Percentiles rank a stretch among this genome's conserved stretches.
These are phyloP conservation scores for Penicillium pulvis DNA, from an alignment of 495 filamentous ascomycete species.

Conservation along the genomic window DNA sequence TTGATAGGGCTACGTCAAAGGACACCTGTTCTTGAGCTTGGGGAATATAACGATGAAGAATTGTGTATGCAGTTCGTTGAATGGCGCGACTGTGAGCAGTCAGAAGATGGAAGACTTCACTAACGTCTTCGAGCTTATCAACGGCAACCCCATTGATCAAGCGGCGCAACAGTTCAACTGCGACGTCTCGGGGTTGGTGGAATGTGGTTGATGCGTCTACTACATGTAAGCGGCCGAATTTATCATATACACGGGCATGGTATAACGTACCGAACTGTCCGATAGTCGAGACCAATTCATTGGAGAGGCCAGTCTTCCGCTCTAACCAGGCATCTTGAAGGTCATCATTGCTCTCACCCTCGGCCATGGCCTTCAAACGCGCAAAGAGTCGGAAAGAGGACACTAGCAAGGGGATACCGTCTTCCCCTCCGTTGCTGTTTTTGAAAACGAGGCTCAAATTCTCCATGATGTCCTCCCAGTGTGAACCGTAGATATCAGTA, in stretches of 20 bases:
- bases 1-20: conserved; percentile 76
- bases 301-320: conserved; percentile 47
- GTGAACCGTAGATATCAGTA: conserved; percentile 76
- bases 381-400: conserved; percentile 72
- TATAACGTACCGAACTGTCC: conserved; percentile 41
- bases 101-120: conserved; percentile 68
- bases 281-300: conserved; percentile 58
- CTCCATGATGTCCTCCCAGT: conserved; percentile 73
- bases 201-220: conserved; percentile 52
- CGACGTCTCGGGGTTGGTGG: conserved; percentile 66
- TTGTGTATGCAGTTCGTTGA: conserved; percentile 76
- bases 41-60: conserved; percentile 78
- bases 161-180: conserved; percentile 68
- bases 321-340: conserved; percentile 71
- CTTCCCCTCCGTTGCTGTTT: conserved; percentile 44
- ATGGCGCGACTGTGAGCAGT: conserved; percentile 73
- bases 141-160: conserved; percentile 61
- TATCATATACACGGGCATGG: background rate
- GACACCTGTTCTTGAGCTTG: conserved; percentile 78
- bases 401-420: conserved; percentile 61
- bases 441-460: conserved; percentile 59
- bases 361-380: conserved; percentile 55
- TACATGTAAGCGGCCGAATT: conserved; percentile 13
- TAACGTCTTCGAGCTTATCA: conserved; percentile 55
- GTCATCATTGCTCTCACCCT: conserved; percentile 77